Conservation (phyloP, 495 filamentous ascomycete species). For the Penicillium pulvis region DNA sequence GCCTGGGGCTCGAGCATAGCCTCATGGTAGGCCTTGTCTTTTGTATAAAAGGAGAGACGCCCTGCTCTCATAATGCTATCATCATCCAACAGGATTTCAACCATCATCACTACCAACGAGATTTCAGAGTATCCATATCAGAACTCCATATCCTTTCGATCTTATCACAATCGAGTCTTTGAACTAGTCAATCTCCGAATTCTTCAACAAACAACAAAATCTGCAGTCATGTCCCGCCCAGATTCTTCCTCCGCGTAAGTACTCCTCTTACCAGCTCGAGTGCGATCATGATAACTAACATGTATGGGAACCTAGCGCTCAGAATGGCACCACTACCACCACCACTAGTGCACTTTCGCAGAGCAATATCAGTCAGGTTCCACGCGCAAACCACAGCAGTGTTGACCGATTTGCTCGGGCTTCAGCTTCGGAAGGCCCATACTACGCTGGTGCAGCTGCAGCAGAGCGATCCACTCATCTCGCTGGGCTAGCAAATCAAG, state of each 20-base stretch:
- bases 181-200: neutral
- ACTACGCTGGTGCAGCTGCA: constrained; percentile 40
- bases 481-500: constrained; percentile 36
- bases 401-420: constrained; percentile 38
- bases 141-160: neutral
- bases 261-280: neutral
- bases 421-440: constrained; percentile 40
- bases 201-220: neutral
- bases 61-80: constrained; percentile 11
- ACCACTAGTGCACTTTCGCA: constrained; percentile 24
- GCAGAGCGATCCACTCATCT: constrained; percentile 37
- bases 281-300: constrained; percentile 13
- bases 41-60: constrained; percentile 27
- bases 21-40: constrained; percentile 9
- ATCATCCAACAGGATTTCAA: constrained; percentile 8
- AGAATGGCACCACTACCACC: constrained; percentile 23
- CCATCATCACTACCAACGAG: constrained; percentile 3
- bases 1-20: constrained; percentile 17
- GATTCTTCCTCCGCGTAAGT: constrained; percentile 20
- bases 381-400: constrained; percentile 25
- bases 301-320: constrained; percentile 7
- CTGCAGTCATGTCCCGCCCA: constrained; percentile 17
- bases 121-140: neutral
- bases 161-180: too few relatives aligned
- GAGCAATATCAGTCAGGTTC: constrained; percentile 36